Conservation (phyloP, 495 filamentous ascomycete species). For the Neurospora discreta region DNA sequence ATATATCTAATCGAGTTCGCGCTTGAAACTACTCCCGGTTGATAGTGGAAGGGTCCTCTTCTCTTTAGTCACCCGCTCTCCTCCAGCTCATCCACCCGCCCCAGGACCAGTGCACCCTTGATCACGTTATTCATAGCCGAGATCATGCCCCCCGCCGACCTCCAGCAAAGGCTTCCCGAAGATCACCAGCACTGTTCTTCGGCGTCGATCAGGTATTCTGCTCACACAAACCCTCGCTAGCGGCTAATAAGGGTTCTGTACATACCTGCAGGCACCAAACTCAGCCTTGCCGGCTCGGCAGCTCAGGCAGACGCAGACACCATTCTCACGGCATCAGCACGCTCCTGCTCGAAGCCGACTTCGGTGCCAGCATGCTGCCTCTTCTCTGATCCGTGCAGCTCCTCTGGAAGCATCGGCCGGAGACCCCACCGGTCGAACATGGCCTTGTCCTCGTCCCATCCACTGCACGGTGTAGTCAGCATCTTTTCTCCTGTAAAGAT, state of each 20-base stretch:
- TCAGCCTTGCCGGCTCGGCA: background rate
- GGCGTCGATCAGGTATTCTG: background rate
- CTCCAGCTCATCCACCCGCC: background rate
- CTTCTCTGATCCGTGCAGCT: background rate
- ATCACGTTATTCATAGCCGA: background rate
- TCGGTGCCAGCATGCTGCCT: background rate
- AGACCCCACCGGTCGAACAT: constrained; percentile 75
- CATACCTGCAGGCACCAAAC: background rate
- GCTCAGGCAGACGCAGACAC: background rate
- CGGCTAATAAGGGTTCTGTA: background rate
- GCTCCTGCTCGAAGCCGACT: background rate
- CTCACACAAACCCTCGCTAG: background rate
- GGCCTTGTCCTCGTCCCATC: constrained; percentile 72
- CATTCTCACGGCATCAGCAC: background rate
- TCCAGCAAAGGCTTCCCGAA: background rate
- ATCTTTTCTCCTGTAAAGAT: constrained; percentile 89
- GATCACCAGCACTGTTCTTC: background rate
- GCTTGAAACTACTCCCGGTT: background rate
- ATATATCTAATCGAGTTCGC: background rate
- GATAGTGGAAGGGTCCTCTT: background rate
- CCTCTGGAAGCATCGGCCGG: constrained; percentile 33
- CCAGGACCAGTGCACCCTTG: background rate
- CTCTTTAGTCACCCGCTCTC: background rate
- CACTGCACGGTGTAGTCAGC: constrained; percentile 78
- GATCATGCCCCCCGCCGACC: background rate